Base-by-base conservation (phyloP, 1,284 basidiomycete species). In the Irpex sp. region DNA sequence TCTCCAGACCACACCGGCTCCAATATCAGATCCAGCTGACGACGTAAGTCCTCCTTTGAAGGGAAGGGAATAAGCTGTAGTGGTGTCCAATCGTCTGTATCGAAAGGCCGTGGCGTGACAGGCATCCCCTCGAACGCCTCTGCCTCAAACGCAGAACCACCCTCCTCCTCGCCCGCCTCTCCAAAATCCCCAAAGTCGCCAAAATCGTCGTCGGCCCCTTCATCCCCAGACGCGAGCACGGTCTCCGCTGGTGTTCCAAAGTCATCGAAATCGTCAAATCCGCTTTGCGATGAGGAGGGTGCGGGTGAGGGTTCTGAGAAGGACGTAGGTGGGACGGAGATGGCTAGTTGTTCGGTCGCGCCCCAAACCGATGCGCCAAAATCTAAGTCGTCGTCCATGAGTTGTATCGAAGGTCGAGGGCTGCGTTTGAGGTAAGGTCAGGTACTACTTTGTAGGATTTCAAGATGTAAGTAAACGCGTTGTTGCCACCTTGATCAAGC, bases 151-250 rank as follows among this genome's bases (percentile, higher is more conserved):
- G 68, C 66, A 18, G 70, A 47, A 8, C 45, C 61, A 49, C 8
- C 68, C 7, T 72, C 72, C 61, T 71, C 70, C 58, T 72, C 76
- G 59, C 80, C 80, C 14, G 79, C 84, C 65, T 92, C 92, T 60
- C 84, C 91, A 73, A 93, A 93, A 67, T 92, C 91, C 16, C 90
- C 93, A 78, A 95, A 95, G 69, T 94, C 91, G 57, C 87, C 91
- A 73, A 90, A 91, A 63, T 90, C 90, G 69, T 90, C 90, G 69
- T 90, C 90, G 51, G 86, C 86, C 6, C 77, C 81, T 7, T 69
- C 77, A 9, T 75, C 76, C 45, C 73, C 74, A 1, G 74, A 71
- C 28, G 76, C 73, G 5, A 66, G 63, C 12, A 75, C 71, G 1
- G 72, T 72, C 66, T 80, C 78, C 36, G 77, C 72, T 51, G 86